Evolutionary conservation across 148 eudicot species (phyloP), one percentile per base, ranked within the genome.

Genomic region (Rhododendron williamsianum): DNA sequence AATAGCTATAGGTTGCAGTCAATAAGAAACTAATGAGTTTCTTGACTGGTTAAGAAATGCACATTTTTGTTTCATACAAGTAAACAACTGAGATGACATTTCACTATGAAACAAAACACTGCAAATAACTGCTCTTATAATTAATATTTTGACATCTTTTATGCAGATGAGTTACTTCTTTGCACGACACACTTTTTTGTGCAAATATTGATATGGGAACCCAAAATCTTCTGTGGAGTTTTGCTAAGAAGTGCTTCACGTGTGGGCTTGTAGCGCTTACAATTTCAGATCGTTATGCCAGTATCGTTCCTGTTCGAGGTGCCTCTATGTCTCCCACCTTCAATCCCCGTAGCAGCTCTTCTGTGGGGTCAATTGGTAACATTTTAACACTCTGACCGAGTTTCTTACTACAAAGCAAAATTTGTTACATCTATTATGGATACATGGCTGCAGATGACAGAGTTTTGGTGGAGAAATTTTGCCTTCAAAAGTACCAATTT

Each of bases 241-340:
- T 91, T 85, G 82, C 93, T 81, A 97, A 93, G 86, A 92, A 88
- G 76, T 86, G 63, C 80, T 84, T 95, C 87, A 93, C 98, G 0
- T 85, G 84, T 73, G 95, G 99, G 82, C 86, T 97, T 49, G 86
- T 96, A 87, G 90, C 91, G 46, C 78, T 96, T 78, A 93, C 97
- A 12, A 43, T 96, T 86, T 93, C 96, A 36, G 99, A 96, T 90
- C 91, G 94, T 43, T 92, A 85, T 85, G 95, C 87, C 13, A 90
- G 95, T 86, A 30, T 95, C 76, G 78, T 89, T 9, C 91, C 90
- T 46, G 84, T 96, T 89, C 83, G 91, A 5, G 99, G 98, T 30
- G 51, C 41, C 41, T 96, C 99, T 51, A 96, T 96, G 99, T 93
- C 96, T 85, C 99, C 99, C 23, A 92, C 98, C 27, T 85, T 96